phyloP scores from a whole-genome alignment of 208 protist species.

The Phytomonas francai region DNA sequence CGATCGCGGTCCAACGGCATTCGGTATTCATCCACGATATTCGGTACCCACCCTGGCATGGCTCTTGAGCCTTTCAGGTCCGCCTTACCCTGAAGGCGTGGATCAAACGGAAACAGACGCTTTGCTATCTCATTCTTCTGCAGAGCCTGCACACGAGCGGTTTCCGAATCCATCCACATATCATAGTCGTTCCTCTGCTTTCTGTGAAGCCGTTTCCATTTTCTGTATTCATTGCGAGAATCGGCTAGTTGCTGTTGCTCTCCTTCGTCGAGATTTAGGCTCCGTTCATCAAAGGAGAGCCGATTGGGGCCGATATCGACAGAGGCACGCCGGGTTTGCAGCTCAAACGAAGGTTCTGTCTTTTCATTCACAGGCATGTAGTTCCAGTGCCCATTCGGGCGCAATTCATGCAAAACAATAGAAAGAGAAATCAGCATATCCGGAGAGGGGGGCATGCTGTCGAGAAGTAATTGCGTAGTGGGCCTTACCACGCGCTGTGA shows the following conservation, averaged over 20 bases:
- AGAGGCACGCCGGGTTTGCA: constrained; percentile 39
- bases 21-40: constrained; percentile 88
- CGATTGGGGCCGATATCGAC: constrained; percentile 77
- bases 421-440: constrained; percentile 46
- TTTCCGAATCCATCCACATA: constrained; percentile 80
- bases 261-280: constrained; percentile 75
- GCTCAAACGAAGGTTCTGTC: constrained; percentile 21
- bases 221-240: constrained; percentile 55
- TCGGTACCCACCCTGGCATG: constrained; percentile 70
- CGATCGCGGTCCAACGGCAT: constrained; percentile 66
- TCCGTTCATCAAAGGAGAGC: constrained; percentile 31
- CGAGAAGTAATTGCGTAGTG: constrained; percentile 59
- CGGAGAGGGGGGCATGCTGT: constrained; percentile 26
- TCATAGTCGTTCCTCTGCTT: constrained; percentile 61
- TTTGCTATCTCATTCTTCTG: constrained; percentile 26
- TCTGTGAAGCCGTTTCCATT: constrained; percentile 46
- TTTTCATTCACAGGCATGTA: constrained; percentile 53
- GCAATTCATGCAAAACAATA: constrained; percentile 62
- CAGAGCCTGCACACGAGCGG: constrained; percentile 44
- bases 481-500: constrained; percentile 25
- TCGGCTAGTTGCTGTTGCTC: constrained; percentile 53
- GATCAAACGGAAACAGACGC: constrained; percentile 37
- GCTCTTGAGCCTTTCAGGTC: constrained; percentile 7
- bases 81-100: constrained; percentile 6
- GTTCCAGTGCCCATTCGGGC: constrained; percentile 74